phyloP scores from a whole-genome alignment of 257 asterid species.

The Cruciata laevipes region DNA sequence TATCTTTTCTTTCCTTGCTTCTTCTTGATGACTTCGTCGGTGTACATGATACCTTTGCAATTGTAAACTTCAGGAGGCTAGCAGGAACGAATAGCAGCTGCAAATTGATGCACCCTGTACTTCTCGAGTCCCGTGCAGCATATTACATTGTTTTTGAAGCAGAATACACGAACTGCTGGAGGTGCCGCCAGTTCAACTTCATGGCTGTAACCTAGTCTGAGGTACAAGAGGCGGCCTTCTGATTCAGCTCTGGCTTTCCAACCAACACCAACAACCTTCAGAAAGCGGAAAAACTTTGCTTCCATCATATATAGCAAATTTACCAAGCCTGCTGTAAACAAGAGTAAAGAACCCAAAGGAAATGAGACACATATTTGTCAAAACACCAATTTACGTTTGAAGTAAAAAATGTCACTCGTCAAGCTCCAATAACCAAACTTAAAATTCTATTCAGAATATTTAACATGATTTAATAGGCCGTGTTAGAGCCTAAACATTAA shows the following conservation, averaged over 20 bases:
- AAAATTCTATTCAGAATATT: neutral
- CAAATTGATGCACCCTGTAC: slow-evolving; percentile 58
- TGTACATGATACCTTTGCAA: slow-evolving; percentile 67
- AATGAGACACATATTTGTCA: no score
- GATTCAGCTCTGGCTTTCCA: slow-evolving; percentile 76
- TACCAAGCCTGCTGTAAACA: slow-evolving; percentile 12
- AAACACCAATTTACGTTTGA: no score
- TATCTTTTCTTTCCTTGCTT: slow-evolving; percentile 65
- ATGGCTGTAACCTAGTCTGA: slow-evolving; percentile 66
- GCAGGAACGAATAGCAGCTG: slow-evolving; percentile 53
- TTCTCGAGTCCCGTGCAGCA: slow-evolving; percentile 73
- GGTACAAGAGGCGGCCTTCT: slow-evolving; percentile 65
- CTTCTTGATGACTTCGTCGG: slow-evolving; percentile 64
- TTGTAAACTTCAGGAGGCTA: slow-evolving; percentile 62
- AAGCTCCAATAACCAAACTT: no score
- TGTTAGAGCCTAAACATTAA: neutral
- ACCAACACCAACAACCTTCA: slow-evolving; percentile 76
- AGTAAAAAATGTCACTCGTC: no score
- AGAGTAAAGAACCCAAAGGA: neutral
- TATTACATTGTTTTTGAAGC: slow-evolving; percentile 50
- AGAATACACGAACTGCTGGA: slow-evolving; percentile 60
- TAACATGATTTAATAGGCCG: neutral
- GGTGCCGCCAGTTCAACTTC: slow-evolving; percentile 59
- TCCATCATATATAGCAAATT: slow-evolving; percentile 34
- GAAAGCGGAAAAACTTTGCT: slow-evolving; percentile 53